A percentile compares a stretch with the other conserved stretches of the same genome.
phyloP scores from a whole-genome alignment of 192 early-diverging fungal genomes.

The Coemansia aciculifera region DNA sequence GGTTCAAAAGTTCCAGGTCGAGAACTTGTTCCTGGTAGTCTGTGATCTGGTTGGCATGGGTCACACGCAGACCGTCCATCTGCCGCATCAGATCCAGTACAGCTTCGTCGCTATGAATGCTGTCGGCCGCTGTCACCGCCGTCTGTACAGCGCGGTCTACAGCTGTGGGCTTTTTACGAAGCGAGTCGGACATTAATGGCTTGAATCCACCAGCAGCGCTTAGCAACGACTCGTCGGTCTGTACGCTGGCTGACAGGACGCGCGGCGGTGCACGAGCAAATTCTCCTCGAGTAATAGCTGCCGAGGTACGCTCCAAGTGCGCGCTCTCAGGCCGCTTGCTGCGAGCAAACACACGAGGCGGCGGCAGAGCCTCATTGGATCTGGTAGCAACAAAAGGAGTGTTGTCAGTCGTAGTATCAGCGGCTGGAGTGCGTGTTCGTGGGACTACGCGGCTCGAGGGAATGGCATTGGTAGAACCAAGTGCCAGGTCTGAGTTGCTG shows the following conservation, averaged over 20 bases:
- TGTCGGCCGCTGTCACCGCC: neutral
- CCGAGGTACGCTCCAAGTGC: constrained; percentile 3
- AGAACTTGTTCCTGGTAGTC: constrained; percentile 55
- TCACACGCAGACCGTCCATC: constrained; percentile 38
- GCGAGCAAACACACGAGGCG: constrained; percentile 12
- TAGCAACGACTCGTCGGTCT: constrained; percentile 19
- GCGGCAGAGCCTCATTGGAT: neutral
- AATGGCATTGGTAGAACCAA: neutral
- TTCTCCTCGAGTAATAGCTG: neutral
- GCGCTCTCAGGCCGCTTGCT: constrained; percentile 3
- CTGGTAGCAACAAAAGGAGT: neutral
- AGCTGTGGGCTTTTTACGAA: neutral
- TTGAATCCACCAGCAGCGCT: neutral
- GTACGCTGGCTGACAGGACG: constrained; percentile 27
- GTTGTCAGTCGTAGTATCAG: neutral
- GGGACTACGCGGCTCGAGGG: constrained; percentile 22
- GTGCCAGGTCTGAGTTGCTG: neutral
- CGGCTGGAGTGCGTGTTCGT: constrained; percentile 11
- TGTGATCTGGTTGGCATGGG: constrained; percentile 45
- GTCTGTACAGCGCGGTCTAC: constrained; percentile 28
- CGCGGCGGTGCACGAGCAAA: constrained; percentile 1
- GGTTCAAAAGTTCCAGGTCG: constrained; percentile 47
- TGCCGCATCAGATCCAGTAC: constrained; percentile 52
- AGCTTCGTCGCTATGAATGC: constrained; percentile 51
- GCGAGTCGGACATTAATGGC: neutral